phyloP scores from a whole-genome alignment of 345 rosid genomes.

The Arabidopsis thaliana region TAIR10.1 NC_003076.8:16190501-16191000 shows the following conservation, averaged over 20 bases:
- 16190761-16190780: constrained; percentile 12
- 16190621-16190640: constrained; percentile 4
- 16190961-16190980: constrained; percentile 28
- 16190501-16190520: not conserved
- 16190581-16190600: constrained; percentile 20
- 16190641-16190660: constrained; percentile 2
- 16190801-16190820: not conserved
- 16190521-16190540: constrained; percentile 22
- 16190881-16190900: constrained; percentile 23
- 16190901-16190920: constrained; percentile 29
- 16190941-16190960: constrained; percentile 9
- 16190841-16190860: constrained; percentile 1
- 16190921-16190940: constrained; percentile 17
- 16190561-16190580: constrained; percentile 16
- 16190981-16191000: constrained; percentile 20
- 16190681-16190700: not conserved
- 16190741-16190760: constrained; percentile 14
- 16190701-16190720: not conserved
- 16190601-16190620: not conserved
- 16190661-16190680: not conserved
- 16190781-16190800: not conserved
- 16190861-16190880: not conserved
- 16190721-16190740: constrained; percentile 9
- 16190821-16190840: constrained; percentile 11
- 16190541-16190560: constrained; percentile 7